phyloP scores from a whole-genome alignment of 768 basidiomycete genomes.

The Amanita jacksonii region DNA sequence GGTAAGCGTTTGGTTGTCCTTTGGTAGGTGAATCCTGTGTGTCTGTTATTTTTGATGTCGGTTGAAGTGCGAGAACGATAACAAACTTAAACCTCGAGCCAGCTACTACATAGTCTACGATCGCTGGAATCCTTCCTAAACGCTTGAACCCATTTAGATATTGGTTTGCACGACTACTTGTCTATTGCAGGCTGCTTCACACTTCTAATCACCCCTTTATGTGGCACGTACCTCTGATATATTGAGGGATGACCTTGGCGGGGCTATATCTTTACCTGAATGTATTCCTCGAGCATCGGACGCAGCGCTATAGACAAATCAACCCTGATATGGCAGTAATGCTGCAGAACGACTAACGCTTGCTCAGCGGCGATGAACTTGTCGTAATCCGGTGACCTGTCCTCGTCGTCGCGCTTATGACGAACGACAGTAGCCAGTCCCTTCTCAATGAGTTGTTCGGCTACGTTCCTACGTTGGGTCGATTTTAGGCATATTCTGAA shows the following conservation, averaged over 20 bases:
- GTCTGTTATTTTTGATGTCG: slow-evolving; percentile 2
- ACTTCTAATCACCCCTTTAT: slow-evolving; percentile 2
- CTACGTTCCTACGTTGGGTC: slow-evolving; percentile 49
- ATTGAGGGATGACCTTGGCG: slow-evolving; percentile 78
- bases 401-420: slow-evolving; percentile 92
- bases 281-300: slow-evolving; percentile 79
- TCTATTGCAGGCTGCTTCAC: slow-evolving; percentile 32
- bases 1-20: slow-evolving; percentile 89
- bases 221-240: slow-evolving; percentile 70
- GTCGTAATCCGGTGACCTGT: slow-evolving; percentile 92
- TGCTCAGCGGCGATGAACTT: slow-evolving; percentile 94
- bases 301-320: slow-evolving; percentile 46
- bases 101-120: slow-evolving; percentile 90
- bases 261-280: slow-evolving; percentile 79
- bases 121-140: slow-evolving; percentile 67
- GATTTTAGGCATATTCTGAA: no score
- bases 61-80: slow-evolving; percentile 3
- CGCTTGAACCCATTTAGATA: slow-evolving; percentile 92
- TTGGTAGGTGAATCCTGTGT: slow-evolving; percentile 67
- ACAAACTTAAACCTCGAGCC: slow-evolving; percentile 91
- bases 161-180: slow-evolving; percentile 64
- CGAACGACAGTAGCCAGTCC: slow-evolving; percentile 85
- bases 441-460: slow-evolving; percentile 89
- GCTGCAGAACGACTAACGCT: slow-evolving; percentile 39
- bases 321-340: background rate